phyloP scores from a whole-genome alignment of 106 monocot genomes.

The Dendrobium nobile region DNA sequence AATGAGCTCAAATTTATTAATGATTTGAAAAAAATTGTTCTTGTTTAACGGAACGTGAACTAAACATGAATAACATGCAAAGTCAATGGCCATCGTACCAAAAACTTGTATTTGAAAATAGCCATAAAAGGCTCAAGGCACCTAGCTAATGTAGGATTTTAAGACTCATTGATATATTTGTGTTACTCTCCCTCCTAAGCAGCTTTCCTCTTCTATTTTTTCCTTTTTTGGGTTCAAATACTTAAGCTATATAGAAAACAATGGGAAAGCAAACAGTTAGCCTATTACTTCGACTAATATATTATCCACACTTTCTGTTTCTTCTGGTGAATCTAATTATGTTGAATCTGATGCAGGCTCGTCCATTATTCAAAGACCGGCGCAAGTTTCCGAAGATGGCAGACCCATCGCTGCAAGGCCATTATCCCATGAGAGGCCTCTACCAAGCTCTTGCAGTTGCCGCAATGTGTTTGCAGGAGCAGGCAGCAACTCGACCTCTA shows the following conservation, averaged over 20 bases:
- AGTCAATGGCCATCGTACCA: too few species aligned
- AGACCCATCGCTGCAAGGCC: constrained; percentile 67
- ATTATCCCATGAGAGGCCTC: constrained; percentile 72
- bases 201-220: neutral
- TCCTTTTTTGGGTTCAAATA: neutral
- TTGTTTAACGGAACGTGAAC: neutral
- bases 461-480: constrained; percentile 94
- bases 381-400: constrained; percentile 89
- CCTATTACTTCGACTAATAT: too few species aligned
- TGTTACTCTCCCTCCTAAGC: neutral
- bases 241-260: too few species aligned
- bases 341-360: constrained; percentile 48
- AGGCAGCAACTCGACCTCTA: constrained; percentile 73
- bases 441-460: constrained; percentile 91
- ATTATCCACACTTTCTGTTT: neutral
- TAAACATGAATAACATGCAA: neutral
- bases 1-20: too few species aligned
- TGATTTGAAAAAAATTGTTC: neutral
- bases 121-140: too few species aligned
- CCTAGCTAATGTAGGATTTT: too few species aligned
- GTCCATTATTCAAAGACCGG: constrained; percentile 83
- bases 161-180: too few species aligned
- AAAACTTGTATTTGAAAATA: neutral
- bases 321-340: neutral
- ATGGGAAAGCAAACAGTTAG: too few species aligned